Conservation (phyloP, 441 rosid species). For the Adansonia gregorii region DNA sequence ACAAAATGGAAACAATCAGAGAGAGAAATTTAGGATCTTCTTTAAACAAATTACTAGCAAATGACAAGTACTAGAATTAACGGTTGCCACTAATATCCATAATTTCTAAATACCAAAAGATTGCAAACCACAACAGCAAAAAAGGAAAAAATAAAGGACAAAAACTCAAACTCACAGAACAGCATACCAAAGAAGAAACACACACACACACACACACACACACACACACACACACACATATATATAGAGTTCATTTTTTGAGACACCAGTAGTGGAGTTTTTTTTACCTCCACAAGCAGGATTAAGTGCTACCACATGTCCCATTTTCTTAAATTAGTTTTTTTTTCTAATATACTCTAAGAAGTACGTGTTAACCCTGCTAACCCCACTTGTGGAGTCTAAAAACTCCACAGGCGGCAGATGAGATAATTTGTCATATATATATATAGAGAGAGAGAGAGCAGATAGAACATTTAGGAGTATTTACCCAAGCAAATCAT, state of each 20-base stretch:
- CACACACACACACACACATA: no score
- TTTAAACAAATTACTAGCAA: background rate
- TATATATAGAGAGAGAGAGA: background rate
- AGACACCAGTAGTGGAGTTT: no score
- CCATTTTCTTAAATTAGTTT: no score
- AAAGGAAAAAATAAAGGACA: background rate
- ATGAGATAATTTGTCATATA: background rate
- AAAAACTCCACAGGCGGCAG: no score
- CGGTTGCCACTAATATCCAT: background rate
- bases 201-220: no score
- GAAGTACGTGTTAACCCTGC: no score
- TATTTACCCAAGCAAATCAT: slow-evolving; percentile 83
- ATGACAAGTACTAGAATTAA: background rate
- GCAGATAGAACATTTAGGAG: background rate
- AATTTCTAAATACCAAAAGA: background rate
- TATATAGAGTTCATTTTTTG: no score
- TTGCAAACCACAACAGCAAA: background rate
- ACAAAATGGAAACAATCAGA: background rate
- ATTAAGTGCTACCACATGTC: no score
- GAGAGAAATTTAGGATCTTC: background rate
- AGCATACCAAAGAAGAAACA: background rate
- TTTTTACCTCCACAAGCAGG: no score
- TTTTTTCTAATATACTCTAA: no score
- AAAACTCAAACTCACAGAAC: background rate
- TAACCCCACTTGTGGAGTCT: no score